Conservation (phyloP, 441 rosid genomes). For the Pelargonium citronellum region DNA sequence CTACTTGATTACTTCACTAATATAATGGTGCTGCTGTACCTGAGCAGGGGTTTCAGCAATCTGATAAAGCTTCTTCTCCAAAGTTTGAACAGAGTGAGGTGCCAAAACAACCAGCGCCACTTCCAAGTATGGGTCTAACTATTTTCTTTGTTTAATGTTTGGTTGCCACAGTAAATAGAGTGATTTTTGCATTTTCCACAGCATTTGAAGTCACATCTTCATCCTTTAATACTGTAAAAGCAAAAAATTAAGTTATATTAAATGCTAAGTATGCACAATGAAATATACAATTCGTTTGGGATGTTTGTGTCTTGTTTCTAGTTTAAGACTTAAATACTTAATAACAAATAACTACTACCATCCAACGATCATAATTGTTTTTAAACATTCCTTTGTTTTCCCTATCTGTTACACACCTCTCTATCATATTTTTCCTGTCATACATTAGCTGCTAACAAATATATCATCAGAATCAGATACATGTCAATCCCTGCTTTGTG, state of each 20-base stretch:
- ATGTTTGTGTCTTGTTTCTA: background rate
- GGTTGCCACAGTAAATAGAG: background rate
- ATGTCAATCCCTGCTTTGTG: background rate
- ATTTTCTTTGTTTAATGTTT: slow-evolving; percentile 2
- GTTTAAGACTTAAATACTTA: background rate
- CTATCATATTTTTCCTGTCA: background rate
- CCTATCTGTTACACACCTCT: background rate
- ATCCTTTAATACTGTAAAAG: background rate
- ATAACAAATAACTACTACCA: background rate
- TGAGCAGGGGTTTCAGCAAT: slow-evolving; percentile 45
- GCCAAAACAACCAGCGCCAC: slow-evolving; percentile 30
- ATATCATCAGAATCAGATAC: background rate
- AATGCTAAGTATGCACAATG: background rate
- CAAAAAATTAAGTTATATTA: background rate
- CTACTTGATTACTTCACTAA: background rate
- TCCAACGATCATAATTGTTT: background rate
- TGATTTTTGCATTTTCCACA: slow-evolving; percentile 5
- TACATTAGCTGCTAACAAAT: background rate
- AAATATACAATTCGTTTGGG: background rate
- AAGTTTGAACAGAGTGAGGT: slow-evolving; percentile 41
- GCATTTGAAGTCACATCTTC: background rate
- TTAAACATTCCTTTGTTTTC: background rate
- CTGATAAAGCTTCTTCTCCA: slow-evolving; percentile 37
- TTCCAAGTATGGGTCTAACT: slow-evolving; percentile 40
- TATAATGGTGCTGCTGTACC: slow-evolving; percentile 13